Evolutionary conservation across 1,284 basidiomycete genomes (phyloP), one percentile per base, ranked within the genome.

Genomic region (Cystobasidium slooffiae): DNA sequence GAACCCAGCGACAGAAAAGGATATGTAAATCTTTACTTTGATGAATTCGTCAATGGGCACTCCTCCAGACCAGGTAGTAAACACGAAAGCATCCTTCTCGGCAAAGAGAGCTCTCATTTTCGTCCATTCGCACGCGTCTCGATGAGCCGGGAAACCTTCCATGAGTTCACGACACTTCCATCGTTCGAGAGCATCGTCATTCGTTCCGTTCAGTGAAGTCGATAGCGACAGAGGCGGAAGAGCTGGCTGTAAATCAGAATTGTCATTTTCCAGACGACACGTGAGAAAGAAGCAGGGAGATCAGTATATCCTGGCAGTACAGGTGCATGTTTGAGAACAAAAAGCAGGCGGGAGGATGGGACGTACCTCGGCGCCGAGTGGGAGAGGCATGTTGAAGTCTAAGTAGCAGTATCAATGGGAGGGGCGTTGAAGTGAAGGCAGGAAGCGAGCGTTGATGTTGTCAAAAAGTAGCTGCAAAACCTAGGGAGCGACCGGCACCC

Each of bases 31-130:
- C 64, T 10, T 65, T 18, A 80, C 78, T 64, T 78, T 64, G 72
- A 81, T 80, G 37, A 81, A 81, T 52, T 81, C 77, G 56, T 81
- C 78, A 41, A 81, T 78, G 24, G 80, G 80, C 1, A 79, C 78
- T 20, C 80, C 79, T 39, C 79, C 80, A 1, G 76, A 78, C 80
- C 80, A 81, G 5, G 80, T 81, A 8, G 80, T 81, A 68, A 81
- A 81, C 8, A 81, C 80, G 64, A 78, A 80, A 67, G 80, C 80
- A 9, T 80, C 79, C 18, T 81, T 75, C 1, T 75, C 75, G 6
- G 79, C 78, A 37, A 81, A 81, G n/a, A 81, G 74, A 6, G 79
- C 77, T 20, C 76, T 24, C 74, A 81, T 77, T 75, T 79, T 78
- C 14, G 72, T 78, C 80, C 80, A 81, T 63, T 81, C 80, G 73